phyloP scores from a whole-genome alignment of 2,329 filamentous ascomycete species.

The Paecilomyces sp. region DNA sequence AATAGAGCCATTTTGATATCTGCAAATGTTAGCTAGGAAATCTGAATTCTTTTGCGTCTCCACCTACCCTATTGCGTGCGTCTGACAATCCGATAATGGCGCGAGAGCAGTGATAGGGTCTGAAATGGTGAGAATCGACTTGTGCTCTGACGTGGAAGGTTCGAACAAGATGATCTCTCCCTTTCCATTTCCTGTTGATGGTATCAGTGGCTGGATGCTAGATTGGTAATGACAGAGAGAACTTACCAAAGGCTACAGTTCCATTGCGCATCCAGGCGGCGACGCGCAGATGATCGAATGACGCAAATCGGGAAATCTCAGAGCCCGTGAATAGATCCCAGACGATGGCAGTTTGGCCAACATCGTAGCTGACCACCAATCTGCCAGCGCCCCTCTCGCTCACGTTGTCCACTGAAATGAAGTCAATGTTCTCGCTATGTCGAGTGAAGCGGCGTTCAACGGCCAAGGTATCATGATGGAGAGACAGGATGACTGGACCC shows the following conservation, averaged over 20 bases:
- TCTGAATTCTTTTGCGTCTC: neutral
- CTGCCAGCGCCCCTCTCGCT: conserved; percentile 80
- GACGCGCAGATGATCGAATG: conserved; percentile 77
- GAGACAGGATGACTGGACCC: conserved; percentile 72
- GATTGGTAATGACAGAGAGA: neutral
- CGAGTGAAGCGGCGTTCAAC: conserved; percentile 80
- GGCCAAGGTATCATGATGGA: conserved; percentile 86
- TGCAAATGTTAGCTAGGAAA: conserved; percentile 27
- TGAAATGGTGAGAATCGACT: conserved; percentile 85
- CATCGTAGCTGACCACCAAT: conserved; percentile 88
- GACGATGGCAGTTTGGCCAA: conserved; percentile 83
- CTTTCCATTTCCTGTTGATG: conserved; percentile 69
- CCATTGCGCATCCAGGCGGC: conserved; percentile 96
- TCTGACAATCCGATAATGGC: conserved; percentile 80
- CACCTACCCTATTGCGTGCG: conserved; percentile 86
- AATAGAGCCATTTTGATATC: conserved; percentile 92
- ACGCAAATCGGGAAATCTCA: conserved; percentile 84
- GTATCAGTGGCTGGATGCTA: neutral
- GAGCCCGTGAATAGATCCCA: conserved; percentile 93
- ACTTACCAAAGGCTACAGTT: conserved; percentile 88
- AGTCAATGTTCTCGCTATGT: conserved; percentile 73
- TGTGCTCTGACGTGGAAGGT: conserved; percentile 83
- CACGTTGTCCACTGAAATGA: conserved; percentile 83
- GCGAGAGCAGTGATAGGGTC: conserved; percentile 93
- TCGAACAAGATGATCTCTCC: conserved; percentile 94